These are phyloP conservation scores for Lasiodiplodia theobromae DNA, from an alignment of 2,329 filamentous ascomycete species.

Conservation along the genomic window DNA sequence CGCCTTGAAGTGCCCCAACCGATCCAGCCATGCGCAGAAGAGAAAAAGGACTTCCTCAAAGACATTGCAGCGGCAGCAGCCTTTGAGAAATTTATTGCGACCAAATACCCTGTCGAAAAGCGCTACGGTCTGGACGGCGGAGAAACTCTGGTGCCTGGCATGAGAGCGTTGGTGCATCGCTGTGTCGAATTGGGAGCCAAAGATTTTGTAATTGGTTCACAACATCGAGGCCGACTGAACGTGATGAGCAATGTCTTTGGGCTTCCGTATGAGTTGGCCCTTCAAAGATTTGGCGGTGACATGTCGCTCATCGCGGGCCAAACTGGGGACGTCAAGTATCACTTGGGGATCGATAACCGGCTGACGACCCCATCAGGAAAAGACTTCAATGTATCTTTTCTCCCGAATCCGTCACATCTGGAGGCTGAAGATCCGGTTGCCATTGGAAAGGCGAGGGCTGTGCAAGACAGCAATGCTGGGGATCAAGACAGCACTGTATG, in stretches of 20 bases:
- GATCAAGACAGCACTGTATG: constrained; percentile 87
- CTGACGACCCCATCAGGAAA: constrained; percentile 97
- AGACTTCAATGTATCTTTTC: constrained; percentile 97
- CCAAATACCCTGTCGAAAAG: constrained; percentile 99
- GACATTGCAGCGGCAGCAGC: constrained; percentile 98
- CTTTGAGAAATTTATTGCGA: constrained; percentile 93
- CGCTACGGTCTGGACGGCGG: constrained; percentile 98
- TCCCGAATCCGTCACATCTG: constrained; percentile 97
- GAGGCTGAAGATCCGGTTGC: constrained; percentile 99
- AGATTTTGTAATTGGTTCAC: constrained; percentile 99
- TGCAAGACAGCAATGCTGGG: constrained; percentile 99
- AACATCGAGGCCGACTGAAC: constrained; percentile 96
- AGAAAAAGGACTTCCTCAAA: constrained; percentile 97
- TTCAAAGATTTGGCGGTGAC: constrained; percentile 94
- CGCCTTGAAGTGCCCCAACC: constrained; percentile 91
- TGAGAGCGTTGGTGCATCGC: constrained; percentile 98
- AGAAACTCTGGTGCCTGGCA: constrained; percentile 94
- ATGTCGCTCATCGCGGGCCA: constrained; percentile 90
- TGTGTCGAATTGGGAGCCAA: constrained; percentile 98
- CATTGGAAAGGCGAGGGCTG: constrained; percentile 94
- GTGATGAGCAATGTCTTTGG: constrained; percentile 98
- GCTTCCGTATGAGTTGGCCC: constrained; percentile 99
- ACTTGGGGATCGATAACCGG: constrained; percentile 99
- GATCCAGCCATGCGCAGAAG: constrained; percentile 96
- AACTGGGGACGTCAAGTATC: constrained; percentile 98